A percentile compares a stretch with the other conserved stretches of the same genome.
phyloP scores from a whole-genome alignment of 441 rosid genomes.

The Populus trichocarpa region DNA sequence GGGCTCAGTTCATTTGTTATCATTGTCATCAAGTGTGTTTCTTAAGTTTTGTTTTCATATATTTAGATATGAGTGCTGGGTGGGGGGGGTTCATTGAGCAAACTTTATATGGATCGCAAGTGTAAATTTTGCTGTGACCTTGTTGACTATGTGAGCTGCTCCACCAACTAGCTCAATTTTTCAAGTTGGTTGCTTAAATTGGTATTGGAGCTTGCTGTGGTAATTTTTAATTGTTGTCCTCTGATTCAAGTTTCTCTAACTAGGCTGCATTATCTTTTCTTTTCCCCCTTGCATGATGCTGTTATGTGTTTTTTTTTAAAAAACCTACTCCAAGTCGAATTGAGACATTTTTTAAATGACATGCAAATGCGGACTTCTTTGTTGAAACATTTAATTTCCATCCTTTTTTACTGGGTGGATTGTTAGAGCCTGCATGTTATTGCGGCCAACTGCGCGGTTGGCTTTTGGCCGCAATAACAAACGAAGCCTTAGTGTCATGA shows the following conservation, averaged over 20 bases:
- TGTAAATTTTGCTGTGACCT: neutral
- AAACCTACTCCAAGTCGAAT: neutral
- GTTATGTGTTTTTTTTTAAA: neutral
- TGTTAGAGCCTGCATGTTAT: neutral
- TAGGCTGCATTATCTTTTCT: neutral
- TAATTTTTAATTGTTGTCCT: neutral
- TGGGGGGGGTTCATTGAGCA: neutral
- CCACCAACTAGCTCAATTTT: neutral
- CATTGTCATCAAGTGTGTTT: neutral
- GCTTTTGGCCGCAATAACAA: no score
- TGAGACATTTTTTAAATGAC: neutral
- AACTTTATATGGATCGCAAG: neutral
- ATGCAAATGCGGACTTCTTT: neutral
- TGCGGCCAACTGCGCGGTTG: no score
- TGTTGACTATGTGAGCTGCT: no score
- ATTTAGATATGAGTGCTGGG: neutral
- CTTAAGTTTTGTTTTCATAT: neutral
- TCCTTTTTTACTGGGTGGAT: neutral
- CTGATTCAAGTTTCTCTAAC: neutral
- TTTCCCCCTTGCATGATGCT: neutral
- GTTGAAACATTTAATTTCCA: neutral
- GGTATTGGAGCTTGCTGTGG: neutral
- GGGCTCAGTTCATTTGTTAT: neutral
- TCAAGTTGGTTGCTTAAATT: neutral
- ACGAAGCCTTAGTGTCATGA: neutral